A percentile compares a stretch with the other conserved stretches of the same genome.
These are phyloP conservation scores for Syncephalastrum contaminatum DNA, from an alignment of 371 early-diverging fungal species.

Conservation along the genomic window DNA sequence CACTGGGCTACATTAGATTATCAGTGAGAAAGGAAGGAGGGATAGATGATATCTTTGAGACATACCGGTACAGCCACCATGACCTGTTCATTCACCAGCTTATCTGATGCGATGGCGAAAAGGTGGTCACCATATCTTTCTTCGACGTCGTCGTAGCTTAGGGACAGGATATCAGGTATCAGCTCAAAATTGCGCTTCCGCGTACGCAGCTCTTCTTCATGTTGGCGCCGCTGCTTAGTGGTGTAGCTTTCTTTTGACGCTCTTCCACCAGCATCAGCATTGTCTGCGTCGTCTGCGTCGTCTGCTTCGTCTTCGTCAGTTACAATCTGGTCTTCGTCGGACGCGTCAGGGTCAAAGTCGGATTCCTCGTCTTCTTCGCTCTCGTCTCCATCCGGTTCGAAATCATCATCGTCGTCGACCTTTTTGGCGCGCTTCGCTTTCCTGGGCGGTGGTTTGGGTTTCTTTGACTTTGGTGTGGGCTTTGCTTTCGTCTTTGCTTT, in stretches of 20 bases:
- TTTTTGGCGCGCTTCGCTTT: neutral
- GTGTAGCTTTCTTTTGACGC: neutral
- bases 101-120: constrained; percentile 18
- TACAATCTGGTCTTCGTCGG: constrained; percentile 3
- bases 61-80: constrained; percentile 31
- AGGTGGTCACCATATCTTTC: constrained; percentile 24
- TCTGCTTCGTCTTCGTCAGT: constrained; percentile 5
- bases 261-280: neutral
- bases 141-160: constrained; percentile 22
- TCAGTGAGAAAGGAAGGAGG: neutral
- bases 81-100: constrained; percentile 35
- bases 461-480: no score
- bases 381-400: constrained; percentile 3
- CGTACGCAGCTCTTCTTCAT: neutral
- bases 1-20: constrained; percentile 20
- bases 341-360: constrained; percentile 20
- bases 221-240: neutral
- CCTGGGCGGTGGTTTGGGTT: no score
- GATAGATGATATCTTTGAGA: neutral
- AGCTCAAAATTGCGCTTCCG: constrained; percentile 6
- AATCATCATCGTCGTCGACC: constrained; percentile 4
- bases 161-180: constrained; percentile 10
- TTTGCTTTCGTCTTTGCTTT: no score
- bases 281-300: constrained; percentile 9
- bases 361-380: constrained; percentile 7